Evolutionary conservation across 2,329 filamentous ascomycete genomes (phyloP).

Genomic region (Nothomitra cinnamomea): DNA sequence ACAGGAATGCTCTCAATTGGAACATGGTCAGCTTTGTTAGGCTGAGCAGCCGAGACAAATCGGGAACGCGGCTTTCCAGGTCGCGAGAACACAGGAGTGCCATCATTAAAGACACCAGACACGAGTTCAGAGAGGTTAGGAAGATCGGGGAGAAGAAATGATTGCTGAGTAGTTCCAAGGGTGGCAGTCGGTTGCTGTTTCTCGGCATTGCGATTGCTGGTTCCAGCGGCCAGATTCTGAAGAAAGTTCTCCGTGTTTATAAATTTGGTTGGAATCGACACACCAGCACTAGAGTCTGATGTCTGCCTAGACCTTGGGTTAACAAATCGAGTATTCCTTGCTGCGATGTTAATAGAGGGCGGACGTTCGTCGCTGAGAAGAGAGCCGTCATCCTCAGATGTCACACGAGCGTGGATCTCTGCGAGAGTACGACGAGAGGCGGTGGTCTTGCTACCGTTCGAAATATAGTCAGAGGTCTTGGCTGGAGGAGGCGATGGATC

Average conservation of each 20-base stretch:
- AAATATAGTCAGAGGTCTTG: slow-evolving; percentile 14
- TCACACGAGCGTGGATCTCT: slow-evolving; percentile 37
- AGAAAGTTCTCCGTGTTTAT: slow-evolving; percentile 7
- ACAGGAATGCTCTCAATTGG: slow-evolving; percentile 37
- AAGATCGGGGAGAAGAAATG: slow-evolving; percentile 43
- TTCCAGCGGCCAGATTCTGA: not conserved
- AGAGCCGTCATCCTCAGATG: slow-evolving; percentile 34
- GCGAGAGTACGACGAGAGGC: slow-evolving; percentile 31
- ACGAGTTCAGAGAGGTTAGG: slow-evolving; percentile 44
- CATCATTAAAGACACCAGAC: slow-evolving; percentile 39
- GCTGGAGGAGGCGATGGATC: slow-evolving; percentile 17
- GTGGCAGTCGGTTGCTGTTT: slow-evolving; percentile 29
- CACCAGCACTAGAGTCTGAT: slow-evolving; percentile 19
- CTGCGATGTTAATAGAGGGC: slow-evolving; percentile 23
- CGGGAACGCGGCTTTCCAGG: slow-evolving; percentile 33
- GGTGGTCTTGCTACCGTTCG: slow-evolving; percentile 17
- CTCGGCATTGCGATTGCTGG: slow-evolving; percentile 1
- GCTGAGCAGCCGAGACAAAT: slow-evolving; percentile 29
- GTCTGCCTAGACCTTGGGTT: slow-evolving; percentile 23
- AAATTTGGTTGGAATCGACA: slow-evolving; percentile 6
- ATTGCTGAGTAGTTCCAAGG: slow-evolving; percentile 25
- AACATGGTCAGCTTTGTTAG: slow-evolving; percentile 19
- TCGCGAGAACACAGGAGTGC: slow-evolving; percentile 38
- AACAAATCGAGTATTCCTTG: slow-evolving; percentile 38
- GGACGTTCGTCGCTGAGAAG: slow-evolving; percentile 33